Conservation (phyloP, 2,329 filamentous ascomycete genomes). For the Cladosporium austrohemisphaericum region DNA sequence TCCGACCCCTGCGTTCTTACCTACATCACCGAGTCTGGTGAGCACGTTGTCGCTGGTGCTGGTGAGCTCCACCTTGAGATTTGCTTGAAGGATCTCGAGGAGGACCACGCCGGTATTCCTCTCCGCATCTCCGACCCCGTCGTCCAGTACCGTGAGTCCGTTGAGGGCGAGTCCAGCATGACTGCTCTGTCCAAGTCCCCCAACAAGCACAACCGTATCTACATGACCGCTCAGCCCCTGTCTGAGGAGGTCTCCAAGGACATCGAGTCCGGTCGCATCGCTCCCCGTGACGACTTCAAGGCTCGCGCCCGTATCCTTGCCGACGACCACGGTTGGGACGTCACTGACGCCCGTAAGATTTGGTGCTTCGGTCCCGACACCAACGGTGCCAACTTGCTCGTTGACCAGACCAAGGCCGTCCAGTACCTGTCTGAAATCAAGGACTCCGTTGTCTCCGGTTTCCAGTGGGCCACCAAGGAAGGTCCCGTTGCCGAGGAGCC, state of each 20-base stretch:
- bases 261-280: constrained; percentile 90
- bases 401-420: constrained; percentile 99
- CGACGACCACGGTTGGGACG: constrained; percentile 98
- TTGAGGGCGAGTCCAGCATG: constrained; percentile 79
- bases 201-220: constrained; percentile 99
- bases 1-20: constrained; percentile 98
- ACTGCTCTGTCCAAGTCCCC: constrained; percentile 98
- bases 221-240: constrained; percentile 87
- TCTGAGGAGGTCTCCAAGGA: constrained; percentile 85
- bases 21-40: constrained; percentile 83
- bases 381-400: constrained; percentile 93
- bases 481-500: constrained; percentile 97
- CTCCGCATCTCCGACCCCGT: constrained; percentile 98
- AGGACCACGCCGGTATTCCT: constrained; percentile 98
- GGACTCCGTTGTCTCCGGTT: constrained; percentile 98
- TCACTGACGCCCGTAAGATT: constrained; percentile 99
- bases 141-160: constrained; percentile 97
- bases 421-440: constrained; percentile 99
- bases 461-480: constrained; percentile 99
- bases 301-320: constrained; percentile 90
- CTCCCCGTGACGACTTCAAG: constrained; percentile 98
- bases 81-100: constrained; percentile 99
- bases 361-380: constrained; percentile 99
- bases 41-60: constrained; percentile 98
- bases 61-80: constrained; percentile 99